Conservation (phyloP, 192 early-diverging fungal genomes). For the Backusella circina region DNA sequence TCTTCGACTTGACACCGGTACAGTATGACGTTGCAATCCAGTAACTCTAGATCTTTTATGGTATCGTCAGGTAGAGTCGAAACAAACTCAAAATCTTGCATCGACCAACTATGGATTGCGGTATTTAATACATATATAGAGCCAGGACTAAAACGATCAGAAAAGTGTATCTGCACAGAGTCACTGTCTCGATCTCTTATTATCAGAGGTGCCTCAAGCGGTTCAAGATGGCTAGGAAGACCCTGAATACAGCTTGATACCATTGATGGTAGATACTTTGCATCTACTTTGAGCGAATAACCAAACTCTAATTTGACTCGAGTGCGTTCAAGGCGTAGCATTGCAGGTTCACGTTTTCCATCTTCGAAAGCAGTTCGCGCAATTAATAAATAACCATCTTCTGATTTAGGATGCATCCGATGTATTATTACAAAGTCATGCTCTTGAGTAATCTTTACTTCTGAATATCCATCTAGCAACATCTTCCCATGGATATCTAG, state of each 20-base stretch:
- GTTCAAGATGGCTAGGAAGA: constrained; percentile 43
- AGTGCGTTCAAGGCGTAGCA: constrained; percentile 58
- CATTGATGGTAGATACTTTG: constrained; percentile 18
- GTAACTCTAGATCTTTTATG: constrained; percentile 50
- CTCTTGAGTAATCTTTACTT: constrained; percentile 96
- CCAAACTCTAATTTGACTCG: constrained; percentile 51
- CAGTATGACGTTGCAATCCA: constrained; percentile 81
- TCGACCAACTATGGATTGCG: constrained; percentile 44
- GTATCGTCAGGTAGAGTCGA: constrained; percentile 59
- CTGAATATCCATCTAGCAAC: constrained; percentile 77
- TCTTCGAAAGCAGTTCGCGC: constrained; percentile 80
- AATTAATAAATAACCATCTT: constrained; percentile 92
- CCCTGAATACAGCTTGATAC: constrained; percentile 34
- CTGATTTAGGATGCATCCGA: constrained; percentile 82
- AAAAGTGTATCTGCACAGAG: constrained; percentile 59
- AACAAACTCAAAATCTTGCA: constrained; percentile 50
- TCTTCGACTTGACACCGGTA: constrained; percentile 89
- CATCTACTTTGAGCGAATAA: constrained; percentile 45
- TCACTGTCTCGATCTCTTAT: constrained; percentile 45
- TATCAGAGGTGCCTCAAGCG: constrained; percentile 43
- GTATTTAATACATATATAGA: constrained; percentile 74
- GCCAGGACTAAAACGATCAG: constrained; percentile 77
- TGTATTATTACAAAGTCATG: constrained; percentile 92
- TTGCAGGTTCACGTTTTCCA: constrained; percentile 39
- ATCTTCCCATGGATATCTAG: constrained; percentile 79